Evolutionary conservation across 2,329 filamentous ascomycete species (phyloP).

Genomic region (Penicillium sclerotiorum): DNA sequence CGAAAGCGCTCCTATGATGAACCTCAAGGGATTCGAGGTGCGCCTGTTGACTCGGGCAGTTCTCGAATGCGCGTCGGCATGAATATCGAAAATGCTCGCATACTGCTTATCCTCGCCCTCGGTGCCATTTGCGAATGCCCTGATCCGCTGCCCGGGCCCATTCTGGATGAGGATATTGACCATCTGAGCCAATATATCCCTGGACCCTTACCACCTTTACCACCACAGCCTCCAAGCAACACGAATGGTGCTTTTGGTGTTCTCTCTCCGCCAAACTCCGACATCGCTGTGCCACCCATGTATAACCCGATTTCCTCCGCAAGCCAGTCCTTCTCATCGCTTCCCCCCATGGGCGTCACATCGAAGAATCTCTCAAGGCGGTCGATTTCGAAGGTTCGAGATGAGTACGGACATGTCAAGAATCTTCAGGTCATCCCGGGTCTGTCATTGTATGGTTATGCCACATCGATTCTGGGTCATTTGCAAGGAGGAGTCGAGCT

Average conservation of each 20-base stretch:
- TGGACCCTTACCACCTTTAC: conserved; percentile 18
- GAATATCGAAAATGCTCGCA: conserved; percentile 77
- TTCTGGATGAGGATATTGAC: conserved; percentile 43
- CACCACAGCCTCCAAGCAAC: background rate
- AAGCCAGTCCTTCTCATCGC: conserved; percentile 18
- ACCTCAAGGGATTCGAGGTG: conserved; percentile 27
- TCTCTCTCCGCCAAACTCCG: conserved; percentile 32
- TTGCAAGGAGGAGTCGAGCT: conserved; percentile 77
- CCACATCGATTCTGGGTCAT: conserved; percentile 81
- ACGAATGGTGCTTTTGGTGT: conserved; percentile 20
- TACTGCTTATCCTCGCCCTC: conserved; percentile 80
- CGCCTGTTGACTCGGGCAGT: conserved; percentile 16
- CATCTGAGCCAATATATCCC: conserved; percentile 34
- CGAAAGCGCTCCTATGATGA: conserved; percentile 43
- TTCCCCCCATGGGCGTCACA: background rate
- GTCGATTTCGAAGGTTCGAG: conserved; percentile 1
- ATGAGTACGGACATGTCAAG: conserved; percentile 38
- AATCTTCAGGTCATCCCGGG: conserved; percentile 89
- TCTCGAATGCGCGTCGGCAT: conserved; percentile 44
- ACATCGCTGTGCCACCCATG: conserved; percentile 26
- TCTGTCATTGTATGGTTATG: conserved; percentile 84
- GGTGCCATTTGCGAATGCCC: conserved; percentile 73
- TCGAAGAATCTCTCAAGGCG: background rate
- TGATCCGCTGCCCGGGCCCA: conserved; percentile 56
- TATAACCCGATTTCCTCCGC: conserved; percentile 18